Evolutionary conservation across 768 basidiomycete genomes (phyloP).

Genomic region (Neoboletus subvelutipes): DNA sequence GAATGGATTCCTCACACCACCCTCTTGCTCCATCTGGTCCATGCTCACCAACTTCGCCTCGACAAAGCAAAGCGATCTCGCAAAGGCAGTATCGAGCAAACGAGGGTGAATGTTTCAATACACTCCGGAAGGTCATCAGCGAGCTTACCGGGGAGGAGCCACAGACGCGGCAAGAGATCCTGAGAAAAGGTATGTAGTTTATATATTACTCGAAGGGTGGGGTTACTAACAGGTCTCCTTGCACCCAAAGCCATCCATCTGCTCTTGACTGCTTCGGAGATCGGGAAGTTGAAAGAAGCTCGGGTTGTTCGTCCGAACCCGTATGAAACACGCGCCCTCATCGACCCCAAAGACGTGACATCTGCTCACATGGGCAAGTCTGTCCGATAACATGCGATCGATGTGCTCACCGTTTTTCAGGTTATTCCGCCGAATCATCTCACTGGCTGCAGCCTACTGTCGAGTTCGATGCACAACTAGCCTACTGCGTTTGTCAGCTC

Average conservation of each 20-base stretch:
- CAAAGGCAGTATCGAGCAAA: slow-evolving; percentile 25
- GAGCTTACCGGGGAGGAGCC: slow-evolving; percentile 17
- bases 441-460: not conserved
- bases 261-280: slow-evolving; percentile 1
- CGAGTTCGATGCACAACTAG: not conserved
- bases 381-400: not conserved
- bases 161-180: slow-evolving; percentile 21
- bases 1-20: not conserved
- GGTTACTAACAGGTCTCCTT: not conserved
- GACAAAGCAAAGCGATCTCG: slow-evolving; percentile 9
- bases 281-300: not conserved
- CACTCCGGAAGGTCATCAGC: slow-evolving; percentile 18
- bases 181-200: slow-evolving; percentile 17
- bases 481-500: not conserved
- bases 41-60: not conserved
- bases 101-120: slow-evolving; percentile 23
- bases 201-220: not conserved
- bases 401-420: slow-evolving; percentile 8
- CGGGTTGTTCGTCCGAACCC: not conserved
- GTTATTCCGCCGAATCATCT: not conserved
- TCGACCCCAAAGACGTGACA: not conserved
- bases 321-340: not conserved
- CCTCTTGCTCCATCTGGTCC: not conserved
- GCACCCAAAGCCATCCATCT: slow-evolving; percentile 9
- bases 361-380: slow-evolving; percentile 8